Evolutionary conservation across 768 basidiomycete species (phyloP).

Genomic region (Russula sp.): DNA sequence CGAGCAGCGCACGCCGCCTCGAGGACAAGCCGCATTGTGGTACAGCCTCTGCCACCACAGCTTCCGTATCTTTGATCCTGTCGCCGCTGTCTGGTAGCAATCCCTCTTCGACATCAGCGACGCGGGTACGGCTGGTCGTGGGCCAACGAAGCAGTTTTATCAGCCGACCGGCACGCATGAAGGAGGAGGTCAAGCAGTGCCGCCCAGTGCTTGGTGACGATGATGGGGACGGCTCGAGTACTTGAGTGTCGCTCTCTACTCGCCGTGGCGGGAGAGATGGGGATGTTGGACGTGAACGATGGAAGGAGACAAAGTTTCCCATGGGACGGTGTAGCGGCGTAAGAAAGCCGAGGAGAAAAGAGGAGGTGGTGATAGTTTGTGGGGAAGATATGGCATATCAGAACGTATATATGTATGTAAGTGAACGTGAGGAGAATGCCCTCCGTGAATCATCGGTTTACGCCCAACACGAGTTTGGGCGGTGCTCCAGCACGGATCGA

Average conservation of each 20-base stretch:
- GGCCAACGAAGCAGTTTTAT: neutral
- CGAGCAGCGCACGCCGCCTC: conserved; percentile 20
- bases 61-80: neutral
- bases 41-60: neutral
- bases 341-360: neutral
- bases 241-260: neutral
- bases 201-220: neutral
- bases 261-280: neutral
- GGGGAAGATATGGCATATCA: neutral
- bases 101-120: conserved; percentile 5
- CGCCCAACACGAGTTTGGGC: conserved; percentile 7
- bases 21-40: neutral
- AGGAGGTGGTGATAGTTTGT: neutral
- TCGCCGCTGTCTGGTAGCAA: neutral
- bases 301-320: conserved; percentile 11
- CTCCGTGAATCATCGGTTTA: neutral
- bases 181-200: conserved; percentile 1
- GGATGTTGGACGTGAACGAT: neutral
- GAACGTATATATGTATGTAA: conserved; percentile 12
- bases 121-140: neutral
- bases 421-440: conserved; percentile 1
- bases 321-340: neutral
- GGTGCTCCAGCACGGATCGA: neutral
- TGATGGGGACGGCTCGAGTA: neutral
- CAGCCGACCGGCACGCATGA: conserved; percentile 1